Evolutionary conservation across 495 filamentous ascomycete species (phyloP), one percentile per base, ranked within the genome.

Genomic region (Hypoxylon trugodes): DNA sequence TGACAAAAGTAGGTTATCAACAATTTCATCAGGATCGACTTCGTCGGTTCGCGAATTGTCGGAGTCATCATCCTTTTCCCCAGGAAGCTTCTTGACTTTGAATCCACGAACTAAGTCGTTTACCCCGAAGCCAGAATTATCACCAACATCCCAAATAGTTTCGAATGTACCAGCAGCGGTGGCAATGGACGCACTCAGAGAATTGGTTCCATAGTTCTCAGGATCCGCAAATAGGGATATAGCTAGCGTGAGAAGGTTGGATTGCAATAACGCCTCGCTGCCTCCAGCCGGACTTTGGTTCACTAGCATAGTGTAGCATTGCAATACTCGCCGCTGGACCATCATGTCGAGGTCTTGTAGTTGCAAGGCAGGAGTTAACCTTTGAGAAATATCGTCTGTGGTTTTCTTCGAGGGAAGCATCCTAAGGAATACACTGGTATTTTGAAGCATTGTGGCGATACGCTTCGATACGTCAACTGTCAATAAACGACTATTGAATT

Each of bases 391-490:
- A 70, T 99, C 95, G 52, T 96, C 93, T n/a, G 88, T 87, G 3
- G 87, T 88, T 72, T 95, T 97, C 69, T 90, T 93, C 0, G 83
- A 75, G 0, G 94, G 93, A 5, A 98, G 76, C 41, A 87, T 88
- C 72, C 89, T 90, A 10, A 98, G 77, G 61, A 97, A 99, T 2
- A 88, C 86, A 2, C 91, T 90, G 0, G 94, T 96, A 67, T 96
- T 96, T 74, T 98, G 93, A n/a, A 99, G 81, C 92, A 98, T 95
- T 0, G 86, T 84, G 18, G 92, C 90, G 62, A 97, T 90, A 37
- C 95, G 84, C 74, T 91, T 95, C n/a, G 93, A 94, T 36, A 97
- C 92, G 75, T 99, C 95, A 3, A 90, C 87, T 0, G 95, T 98
- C 57, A 99, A 82, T 24, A 99, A 82, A 52, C 90, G 88, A 73